Evolutionary conservation across 805 yeast genomes (phyloP), one percentile per base, ranked within the genome.

Genomic region (Saccharomycopsis olivae): DNA sequence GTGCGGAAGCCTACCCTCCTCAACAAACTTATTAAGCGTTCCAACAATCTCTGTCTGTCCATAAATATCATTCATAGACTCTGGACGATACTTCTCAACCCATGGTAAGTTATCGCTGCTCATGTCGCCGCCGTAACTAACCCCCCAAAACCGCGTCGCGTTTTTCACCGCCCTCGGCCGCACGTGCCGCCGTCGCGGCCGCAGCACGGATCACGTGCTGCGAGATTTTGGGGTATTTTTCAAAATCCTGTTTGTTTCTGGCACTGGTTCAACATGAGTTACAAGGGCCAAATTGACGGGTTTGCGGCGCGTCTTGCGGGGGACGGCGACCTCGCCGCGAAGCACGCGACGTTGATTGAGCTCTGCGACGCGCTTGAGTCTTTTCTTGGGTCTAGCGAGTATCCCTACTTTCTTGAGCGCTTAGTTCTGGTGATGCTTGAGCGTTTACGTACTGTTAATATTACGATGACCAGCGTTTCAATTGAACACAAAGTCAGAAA

Each of bases 51-150:
- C 92, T 36, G 73, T 74, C 55, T 92, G 97, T 4, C 98, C 98
- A 52, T 85, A 77, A 8, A 92, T 89, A 35, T 92, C 96, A 46
- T 83, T 86, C 38, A 92, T 64, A 1, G 78, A 67, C 25, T 66
- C 63, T 0, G 99, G 99, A 48, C 99, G 77, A 59, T 89, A 92
- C 58, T 92, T 92, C 57, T 92, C 99, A 34, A 92, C 94, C 98
- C 88, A 77, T 17, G 84, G 85, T n/a, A 78, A 57, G 48, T 73
- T 75, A 29, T 73, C 76, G 18, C 48, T 23, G 25, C 10, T 23
- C 25, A 8, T 23, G 6, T 23, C 6, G 10, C 25, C 10, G 25
- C 25, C n/a, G n/a, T n/a, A n/a, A n/a, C n/a, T n/a, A n/a, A n/a
- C n/a, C n/a, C n/a, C n/a, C n/a, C n/a, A n/a, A n/a, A n/a, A n/a